Evolutionary conservation across 768 basidiomycete genomes (phyloP).

Genomic region (Auricularia sp.): DNA sequence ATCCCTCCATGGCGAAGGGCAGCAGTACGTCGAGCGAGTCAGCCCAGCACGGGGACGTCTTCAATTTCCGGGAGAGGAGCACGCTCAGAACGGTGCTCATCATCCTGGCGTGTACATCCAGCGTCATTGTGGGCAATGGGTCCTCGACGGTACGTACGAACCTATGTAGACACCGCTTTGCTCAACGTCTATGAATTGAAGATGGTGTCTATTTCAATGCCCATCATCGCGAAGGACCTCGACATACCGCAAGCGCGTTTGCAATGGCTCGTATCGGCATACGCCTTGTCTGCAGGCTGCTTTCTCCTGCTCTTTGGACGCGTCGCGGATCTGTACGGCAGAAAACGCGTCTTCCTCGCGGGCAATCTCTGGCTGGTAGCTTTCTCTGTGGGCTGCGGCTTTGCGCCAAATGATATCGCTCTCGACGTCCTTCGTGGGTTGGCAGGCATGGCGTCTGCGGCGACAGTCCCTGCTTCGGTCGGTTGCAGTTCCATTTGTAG

Average conservation of each 20-base stretch:
- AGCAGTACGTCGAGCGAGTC: not conserved
- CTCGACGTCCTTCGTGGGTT: slow-evolving; percentile 66
- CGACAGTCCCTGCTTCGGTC: slow-evolving; percentile 64
- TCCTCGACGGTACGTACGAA: not conserved
- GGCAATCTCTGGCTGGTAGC: slow-evolving; percentile 46
- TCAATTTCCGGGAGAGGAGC: not conserved
- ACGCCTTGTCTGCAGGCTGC: not conserved
- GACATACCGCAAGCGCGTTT: not conserved
- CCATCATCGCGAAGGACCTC: not conserved
- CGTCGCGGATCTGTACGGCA: slow-evolving; percentile 72
- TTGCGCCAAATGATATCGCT: slow-evolving; percentile 46
- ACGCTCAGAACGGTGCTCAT: not conserved
- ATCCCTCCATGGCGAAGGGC: too few relatives aligned
- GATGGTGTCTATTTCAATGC: not conserved
- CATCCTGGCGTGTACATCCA: not conserved
- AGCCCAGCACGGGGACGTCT: not conserved
- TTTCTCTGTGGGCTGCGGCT: slow-evolving; percentile 57
- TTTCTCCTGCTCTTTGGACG: slow-evolving; percentile 67
- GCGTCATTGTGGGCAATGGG: not conserved
- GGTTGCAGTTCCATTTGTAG: slow-evolving; percentile 13
- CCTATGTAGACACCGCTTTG: not conserved
- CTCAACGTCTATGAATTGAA: not conserved
- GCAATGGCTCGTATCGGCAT: not conserved
- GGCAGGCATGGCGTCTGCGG: slow-evolving; percentile 74
- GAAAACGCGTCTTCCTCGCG: slow-evolving; percentile 53